Base-by-base conservation (phyloP, 1,284 basidiomycete genomes). In the Neolentinus lepideus region DNA sequence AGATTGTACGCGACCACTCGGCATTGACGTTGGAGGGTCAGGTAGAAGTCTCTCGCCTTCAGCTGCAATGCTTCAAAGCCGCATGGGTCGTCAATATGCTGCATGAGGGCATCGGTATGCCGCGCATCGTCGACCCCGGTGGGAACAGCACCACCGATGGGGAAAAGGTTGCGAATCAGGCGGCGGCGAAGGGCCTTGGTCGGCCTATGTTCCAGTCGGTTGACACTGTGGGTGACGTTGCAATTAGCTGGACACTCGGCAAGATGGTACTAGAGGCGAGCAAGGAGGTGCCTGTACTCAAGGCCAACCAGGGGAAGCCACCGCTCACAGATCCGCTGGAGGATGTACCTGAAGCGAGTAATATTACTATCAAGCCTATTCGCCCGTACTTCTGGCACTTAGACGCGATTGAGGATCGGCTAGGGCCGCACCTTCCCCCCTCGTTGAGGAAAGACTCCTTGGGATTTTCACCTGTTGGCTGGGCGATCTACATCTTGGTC, bases 61-160 rank as follows among this genome's bases (percentile, higher is more conserved):
- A 96, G 72, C 92, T 96, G 88, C 97, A 99, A 67, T 99, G 97
- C 69, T 99, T 99, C 85, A 99, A 99, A 70, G 94, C 96, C 1
- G 95, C 96, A 1, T 99, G 97, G 97, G 83, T 99, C 57, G 87
- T 90, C 56, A 98, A 98, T 66, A 90, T 99, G 24, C 74, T 99
- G 2, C 96, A 99, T 66, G 92, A 98, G 65, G 97, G 96, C 24
- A 89, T 99, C 55, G 94, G 94, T 14, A 84, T 99, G 66, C 97
- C 97, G 11, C 83, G 97, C 29, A 86, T 98, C 31, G 82, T 92
- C 47, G 95, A 98, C 67, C 76, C 80, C 2, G 89, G 83, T 3
- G 93, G 92, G 1, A 89, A 90, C 63, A 68, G 68, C 29, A 81
- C 82, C 1, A 84, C 81, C 0, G 80, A 79, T 0, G 82, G 33